Conservation (phyloP, 805 yeast genomes). For the Saccharomyces eubayanus region DNA sequence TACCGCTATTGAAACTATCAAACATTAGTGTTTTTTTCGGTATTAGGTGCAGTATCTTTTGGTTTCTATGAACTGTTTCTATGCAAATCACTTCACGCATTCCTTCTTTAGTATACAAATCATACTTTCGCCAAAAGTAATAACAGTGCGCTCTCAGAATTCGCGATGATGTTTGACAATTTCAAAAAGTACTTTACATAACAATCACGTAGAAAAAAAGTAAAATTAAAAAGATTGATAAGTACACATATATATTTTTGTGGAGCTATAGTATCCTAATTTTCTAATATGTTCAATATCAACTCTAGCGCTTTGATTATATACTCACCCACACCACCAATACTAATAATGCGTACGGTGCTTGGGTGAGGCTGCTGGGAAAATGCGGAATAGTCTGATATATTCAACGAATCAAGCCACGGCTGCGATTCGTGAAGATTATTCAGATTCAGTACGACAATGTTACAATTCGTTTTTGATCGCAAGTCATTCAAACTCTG, state of each 20-base stretch:
- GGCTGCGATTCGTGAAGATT: conserved; percentile 29
- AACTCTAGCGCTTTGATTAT: conserved; percentile 22
- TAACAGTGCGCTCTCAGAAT: neutral
- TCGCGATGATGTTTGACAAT: neutral
- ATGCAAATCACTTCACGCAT: neutral
- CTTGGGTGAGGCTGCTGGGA: conserved; percentile 26
- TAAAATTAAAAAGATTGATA: neutral
- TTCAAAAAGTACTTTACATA: neutral
- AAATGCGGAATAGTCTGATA: conserved; percentile 16
- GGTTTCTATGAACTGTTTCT: neutral
- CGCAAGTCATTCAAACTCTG: conserved; percentile 27
- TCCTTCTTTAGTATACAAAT: neutral
- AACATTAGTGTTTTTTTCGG: conserved; percentile 8
- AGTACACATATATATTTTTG: neutral
- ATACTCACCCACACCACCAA: conserved; percentile 31
- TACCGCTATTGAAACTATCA: conserved; percentile 9
- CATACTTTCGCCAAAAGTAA: neutral
- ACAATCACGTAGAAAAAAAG: neutral
- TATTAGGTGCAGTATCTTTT: neutral
- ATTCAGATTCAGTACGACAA: conserved; percentile 27
- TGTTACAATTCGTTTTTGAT: conserved; percentile 28
- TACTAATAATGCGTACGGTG: conserved; percentile 24
- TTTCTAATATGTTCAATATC: conserved; percentile 11
- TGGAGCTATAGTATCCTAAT: neutral
- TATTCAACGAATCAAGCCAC: conserved; percentile 25